Conservation (phyloP, 2,329 filamentous ascomycete species). For the Venturia oleaginea region DNA sequence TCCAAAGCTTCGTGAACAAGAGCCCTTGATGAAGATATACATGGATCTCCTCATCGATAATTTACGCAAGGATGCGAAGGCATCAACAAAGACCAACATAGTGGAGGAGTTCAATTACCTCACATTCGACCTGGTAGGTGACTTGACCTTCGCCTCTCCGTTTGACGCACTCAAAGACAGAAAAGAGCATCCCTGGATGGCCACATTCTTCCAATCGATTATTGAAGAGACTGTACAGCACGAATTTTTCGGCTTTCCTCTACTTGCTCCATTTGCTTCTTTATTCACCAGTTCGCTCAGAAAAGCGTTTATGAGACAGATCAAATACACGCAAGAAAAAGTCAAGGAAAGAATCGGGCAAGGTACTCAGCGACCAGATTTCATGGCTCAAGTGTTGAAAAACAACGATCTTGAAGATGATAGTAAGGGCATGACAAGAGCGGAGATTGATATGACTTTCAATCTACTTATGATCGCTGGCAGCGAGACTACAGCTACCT, state of each 20-base stretch:
- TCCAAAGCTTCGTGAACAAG: slow-evolving; percentile 10
- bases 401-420: background rate
- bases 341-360: background rate
- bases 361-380: background rate
- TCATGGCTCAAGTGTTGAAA: background rate
- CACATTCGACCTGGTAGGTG: slow-evolving; percentile 14
- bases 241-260: background rate
- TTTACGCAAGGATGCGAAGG: background rate
- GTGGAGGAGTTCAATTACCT: slow-evolving; percentile 12
- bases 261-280: background rate
- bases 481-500: slow-evolving; percentile 36
- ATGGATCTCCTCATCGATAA: slow-evolving; percentile 3
- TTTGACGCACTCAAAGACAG: background rate
- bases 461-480: slow-evolving; percentile 34
- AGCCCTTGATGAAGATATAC: slow-evolving; percentile 12
- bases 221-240: background rate
- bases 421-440: background rate
- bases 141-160: slow-evolving; percentile 14
- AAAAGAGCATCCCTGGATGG: background rate
- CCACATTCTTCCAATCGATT: background rate
- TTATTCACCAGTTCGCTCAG: background rate
- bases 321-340: background rate
- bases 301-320: background rate
- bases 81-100: slow-evolving; percentile 18
- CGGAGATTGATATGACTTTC: slow-evolving; percentile 32